Base-by-base conservation (phyloP, 306 rosid genomes). In the Begonia masoniana region DNA sequence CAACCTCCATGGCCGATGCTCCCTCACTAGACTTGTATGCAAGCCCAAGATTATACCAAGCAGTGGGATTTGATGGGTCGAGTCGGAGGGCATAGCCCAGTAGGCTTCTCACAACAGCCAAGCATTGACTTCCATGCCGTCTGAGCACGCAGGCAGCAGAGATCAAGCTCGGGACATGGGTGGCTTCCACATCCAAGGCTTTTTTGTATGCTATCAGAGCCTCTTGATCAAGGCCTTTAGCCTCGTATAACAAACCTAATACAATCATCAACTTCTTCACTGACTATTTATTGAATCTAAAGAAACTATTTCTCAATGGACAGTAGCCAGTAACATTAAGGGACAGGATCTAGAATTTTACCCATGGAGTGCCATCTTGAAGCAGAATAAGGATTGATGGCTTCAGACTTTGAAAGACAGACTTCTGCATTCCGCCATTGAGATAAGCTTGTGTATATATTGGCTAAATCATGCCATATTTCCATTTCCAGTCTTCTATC, bases 11-110 rank as follows among this genome's bases (percentile, higher is more conserved):
- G 19, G 19, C 19, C 19, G 19, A 17, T 17, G 19, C 19, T 36
- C 78, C 75, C 9, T 17, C 58, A 51, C 85, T 87, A 41, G 67
- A 76, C 67, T 76, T 89, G 57, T 70, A 80, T 5, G 85, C 71
- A 58, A 85, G 68, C 66, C 97, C 97, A 36, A 89, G 94, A 85
- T 85, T 89, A 83, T 85, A 78, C 97, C 95, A 85, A 9, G 94
- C 87, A 39, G 80, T 76, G 13, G 89, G 64, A 41, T 82, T 89
- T 57, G 80, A 66, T 74, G 75, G 71, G 72, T 89, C 95, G 10
- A 85, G 74, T 66, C 83, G 64, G 13, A 89, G 68, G 14, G 97
- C 94, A 45, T 89, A 93, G 51, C 52, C 78, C 52, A 89, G 83
- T 74, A 89, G 78, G 80, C 19, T 82, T 72, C 84, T 78, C 15